A percentile compares a stretch with the other conserved stretches of the same genome.
Evolutionary conservation across 2,329 filamentous ascomycete species (phyloP).

Genomic region (Calonectria montana): DNA sequence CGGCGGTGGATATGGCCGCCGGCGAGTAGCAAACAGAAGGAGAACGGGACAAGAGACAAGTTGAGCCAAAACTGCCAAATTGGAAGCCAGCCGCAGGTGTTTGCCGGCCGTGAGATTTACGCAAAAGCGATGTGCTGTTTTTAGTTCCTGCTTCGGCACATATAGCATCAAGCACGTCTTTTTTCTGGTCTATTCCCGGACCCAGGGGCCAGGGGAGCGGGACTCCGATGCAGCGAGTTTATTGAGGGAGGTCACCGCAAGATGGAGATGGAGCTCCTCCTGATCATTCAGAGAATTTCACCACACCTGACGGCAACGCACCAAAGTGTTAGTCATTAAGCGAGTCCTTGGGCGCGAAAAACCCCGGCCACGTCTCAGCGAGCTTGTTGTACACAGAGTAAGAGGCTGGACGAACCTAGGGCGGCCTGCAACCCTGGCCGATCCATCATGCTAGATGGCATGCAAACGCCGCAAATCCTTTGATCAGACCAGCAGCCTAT

Average conservation of each 20-base stretch:
- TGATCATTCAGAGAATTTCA: background rate
- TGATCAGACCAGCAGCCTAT: background rate
- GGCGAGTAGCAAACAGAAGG: background rate
- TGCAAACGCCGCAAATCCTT: background rate
- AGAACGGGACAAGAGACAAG: background rate
- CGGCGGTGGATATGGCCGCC: constrained; percentile 8
- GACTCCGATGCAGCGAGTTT: constrained; percentile 5
- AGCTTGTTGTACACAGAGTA: no score
- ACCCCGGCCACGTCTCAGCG: background rate
- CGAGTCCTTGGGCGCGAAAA: background rate
- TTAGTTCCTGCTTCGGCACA: background rate
- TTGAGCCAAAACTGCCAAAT: background rate
- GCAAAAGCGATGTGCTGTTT: background rate
- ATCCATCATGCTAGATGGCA: constrained; percentile 4
- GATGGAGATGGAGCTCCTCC: background rate
- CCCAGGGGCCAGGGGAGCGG: background rate
- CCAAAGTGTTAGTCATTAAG: background rate
- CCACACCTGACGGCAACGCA: background rate
- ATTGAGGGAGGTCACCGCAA: background rate
- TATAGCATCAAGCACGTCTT: background rate
- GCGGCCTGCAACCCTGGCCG: background rate
- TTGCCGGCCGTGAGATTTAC: background rate
- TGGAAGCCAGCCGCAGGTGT: background rate
- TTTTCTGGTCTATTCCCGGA: background rate
- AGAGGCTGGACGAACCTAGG: constrained; percentile 1